These are phyloP conservation scores for Bacterosira constricta DNA, from an alignment of 108 stramenopile genomes.

Conservation along the genomic window DNA sequence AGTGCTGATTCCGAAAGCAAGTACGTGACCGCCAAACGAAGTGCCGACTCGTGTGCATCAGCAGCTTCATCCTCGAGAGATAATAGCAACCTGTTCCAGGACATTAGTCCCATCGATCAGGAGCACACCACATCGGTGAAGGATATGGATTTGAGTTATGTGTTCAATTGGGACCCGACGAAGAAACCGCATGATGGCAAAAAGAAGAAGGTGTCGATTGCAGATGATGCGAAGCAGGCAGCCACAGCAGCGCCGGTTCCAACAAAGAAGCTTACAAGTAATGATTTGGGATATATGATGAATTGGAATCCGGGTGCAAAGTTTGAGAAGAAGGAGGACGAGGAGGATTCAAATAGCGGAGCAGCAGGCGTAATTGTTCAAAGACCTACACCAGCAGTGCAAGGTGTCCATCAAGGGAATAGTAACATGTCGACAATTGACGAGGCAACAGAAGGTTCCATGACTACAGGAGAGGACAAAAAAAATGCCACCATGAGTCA, in stretches of 20 bases:
- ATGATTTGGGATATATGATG: slow-evolving; percentile 89
- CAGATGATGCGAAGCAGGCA: slow-evolving; percentile 10
- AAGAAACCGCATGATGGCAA: slow-evolving; percentile 12
- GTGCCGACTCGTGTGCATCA: neutral
- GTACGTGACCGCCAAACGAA: slow-evolving; percentile 2
- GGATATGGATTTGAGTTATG: slow-evolving; percentile 76
- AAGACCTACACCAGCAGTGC: neutral
- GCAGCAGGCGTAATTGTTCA: slow-evolving; percentile 2
- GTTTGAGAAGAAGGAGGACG: slow-evolving; percentile 14
- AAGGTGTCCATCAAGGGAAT: neutral
- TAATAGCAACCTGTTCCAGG: slow-evolving; percentile 24
- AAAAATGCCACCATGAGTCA: neutral
- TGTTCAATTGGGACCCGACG: slow-evolving; percentile 80
- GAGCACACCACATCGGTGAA: slow-evolving; percentile 37
- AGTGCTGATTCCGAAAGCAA: neutral
- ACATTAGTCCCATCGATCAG: slow-evolving; percentile 48
- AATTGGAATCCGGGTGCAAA: slow-evolving; percentile 77
- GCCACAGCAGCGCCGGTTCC: slow-evolving; percentile 5
- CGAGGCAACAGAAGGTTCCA: slow-evolving; percentile 25
- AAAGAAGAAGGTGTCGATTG: slow-evolving; percentile 34
- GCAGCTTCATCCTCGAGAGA: neutral
- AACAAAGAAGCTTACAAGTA: slow-evolving; percentile 69
- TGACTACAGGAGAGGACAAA: neutral
- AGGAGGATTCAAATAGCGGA: neutral
- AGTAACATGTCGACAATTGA: slow-evolving; percentile 54